phyloP scores from a whole-genome alignment of 2,329 filamentous ascomycete genomes.

The Pezicula neosporulosa region DNA sequence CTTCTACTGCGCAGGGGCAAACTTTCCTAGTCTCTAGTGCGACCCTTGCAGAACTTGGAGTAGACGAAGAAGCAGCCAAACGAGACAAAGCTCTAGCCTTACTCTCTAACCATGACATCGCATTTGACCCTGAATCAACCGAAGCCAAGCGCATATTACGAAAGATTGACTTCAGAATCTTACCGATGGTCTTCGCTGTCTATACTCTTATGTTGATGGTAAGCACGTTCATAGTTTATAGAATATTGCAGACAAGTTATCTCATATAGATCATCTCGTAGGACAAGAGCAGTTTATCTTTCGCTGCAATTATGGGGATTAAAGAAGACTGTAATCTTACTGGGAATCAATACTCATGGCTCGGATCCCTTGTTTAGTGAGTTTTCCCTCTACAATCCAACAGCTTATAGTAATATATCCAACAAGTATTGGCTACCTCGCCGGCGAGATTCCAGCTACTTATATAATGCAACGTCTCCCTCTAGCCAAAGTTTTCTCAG shows the following conservation, averaged over 20 bases:
- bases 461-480: slow-evolving; percentile 44
- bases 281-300: slow-evolving; percentile 1
- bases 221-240: no score
- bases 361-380: slow-evolving; percentile 36
- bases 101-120: background rate
- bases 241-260: background rate
- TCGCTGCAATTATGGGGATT: slow-evolving; percentile 2
- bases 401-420: background rate
- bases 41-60: no score
- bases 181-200: slow-evolving; percentile 7
- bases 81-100: slow-evolving; percentile 3
- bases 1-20: no score
- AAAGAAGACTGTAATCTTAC: background rate
- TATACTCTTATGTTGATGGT: slow-evolving; percentile 7
- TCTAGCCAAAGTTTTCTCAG: slow-evolving; percentile 55
- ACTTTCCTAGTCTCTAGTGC: no score
- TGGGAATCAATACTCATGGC: slow-evolving; percentile 39
- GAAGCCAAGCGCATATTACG: slow-evolving; percentile 6
- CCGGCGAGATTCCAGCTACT: slow-evolving; percentile 1
- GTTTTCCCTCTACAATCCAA: background rate
- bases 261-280: no score
- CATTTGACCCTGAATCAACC: slow-evolving; percentile 8
- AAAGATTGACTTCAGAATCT: slow-evolving; percentile 9
- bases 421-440: slow-evolving; percentile 26
- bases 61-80: no score